phyloP scores from a whole-genome alignment of 1,139 yeast genomes.

The Nakaseomyces delphensis region DNA sequence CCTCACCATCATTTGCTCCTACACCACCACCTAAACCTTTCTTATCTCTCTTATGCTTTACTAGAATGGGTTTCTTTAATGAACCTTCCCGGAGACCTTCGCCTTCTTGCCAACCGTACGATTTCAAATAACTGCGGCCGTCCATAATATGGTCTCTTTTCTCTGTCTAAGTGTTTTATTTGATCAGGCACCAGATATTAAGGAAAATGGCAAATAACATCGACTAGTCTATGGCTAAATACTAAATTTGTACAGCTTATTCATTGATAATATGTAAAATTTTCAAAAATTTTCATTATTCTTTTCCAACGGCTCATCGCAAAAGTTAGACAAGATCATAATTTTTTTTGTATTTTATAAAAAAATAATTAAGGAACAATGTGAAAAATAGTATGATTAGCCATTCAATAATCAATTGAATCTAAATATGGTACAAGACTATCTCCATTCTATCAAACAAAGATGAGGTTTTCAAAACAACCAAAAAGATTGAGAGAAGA shows the following conservation, averaged over 20 bases:
- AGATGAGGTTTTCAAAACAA: background rate
- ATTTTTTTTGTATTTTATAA: background rate
- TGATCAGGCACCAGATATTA: too few relatives aligned
- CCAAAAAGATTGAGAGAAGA: conserved; percentile 13
- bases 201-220: too few relatives aligned
- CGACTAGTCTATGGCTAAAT: too few relatives aligned
- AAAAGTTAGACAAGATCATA: too few relatives aligned
- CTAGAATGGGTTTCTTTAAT: conserved; percentile 73
- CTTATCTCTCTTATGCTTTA: conserved; percentile 80
- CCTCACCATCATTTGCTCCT: conserved; percentile 49
- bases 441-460: background rate
- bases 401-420: background rate
- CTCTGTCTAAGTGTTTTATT: too few relatives aligned
- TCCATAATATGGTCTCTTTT: conserved; percentile 45
- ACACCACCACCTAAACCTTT: conserved; percentile 56
- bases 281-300: background rate
- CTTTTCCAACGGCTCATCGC: background rate
- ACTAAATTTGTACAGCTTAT: too few relatives aligned
- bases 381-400: background rate
- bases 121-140: conserved; percentile 59
- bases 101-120: conserved; percentile 90
- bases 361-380: background rate
- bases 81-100: conserved; percentile 78
- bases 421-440: background rate
- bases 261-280: background rate